phyloP scores from a whole-genome alignment of 2,329 filamentous ascomycete species.

The Neophaeococcomyces aloes region DNA sequence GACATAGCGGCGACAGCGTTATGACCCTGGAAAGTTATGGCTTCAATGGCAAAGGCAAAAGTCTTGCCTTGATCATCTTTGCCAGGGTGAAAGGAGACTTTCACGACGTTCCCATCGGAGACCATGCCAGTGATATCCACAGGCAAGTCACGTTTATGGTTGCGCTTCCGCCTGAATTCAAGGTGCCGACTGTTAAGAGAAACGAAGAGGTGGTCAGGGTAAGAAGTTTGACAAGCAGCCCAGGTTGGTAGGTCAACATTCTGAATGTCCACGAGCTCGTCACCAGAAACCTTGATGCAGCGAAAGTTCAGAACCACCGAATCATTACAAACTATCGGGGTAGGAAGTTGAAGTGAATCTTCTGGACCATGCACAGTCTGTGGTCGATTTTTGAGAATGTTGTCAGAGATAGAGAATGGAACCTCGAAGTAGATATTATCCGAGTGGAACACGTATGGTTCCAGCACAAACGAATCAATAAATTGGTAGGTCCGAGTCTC shows the following conservation, averaged over 20 bases:
- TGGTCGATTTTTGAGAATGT: slow-evolving; percentile 17
- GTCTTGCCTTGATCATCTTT: slow-evolving; percentile 24
- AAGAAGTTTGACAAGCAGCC: slow-evolving; percentile 53
- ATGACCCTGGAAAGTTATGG: slow-evolving; percentile 46
- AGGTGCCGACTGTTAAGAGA: slow-evolving; percentile 49
- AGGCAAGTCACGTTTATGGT: slow-evolving; percentile 66
- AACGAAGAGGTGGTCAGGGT: slow-evolving; percentile 62
- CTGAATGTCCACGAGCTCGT: not conserved
- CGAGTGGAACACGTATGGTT: slow-evolving; percentile 24
- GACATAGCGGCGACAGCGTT: slow-evolving; percentile 30
- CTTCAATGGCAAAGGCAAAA: slow-evolving; percentile 60
- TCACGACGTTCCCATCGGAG: slow-evolving; percentile 52
- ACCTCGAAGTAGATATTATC: slow-evolving; percentile 24
- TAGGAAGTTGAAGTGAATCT: slow-evolving; percentile 19
- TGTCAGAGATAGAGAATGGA: slow-evolving; percentile 28
- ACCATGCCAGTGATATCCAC: slow-evolving; percentile 60
- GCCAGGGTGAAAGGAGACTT: slow-evolving; percentile 39
- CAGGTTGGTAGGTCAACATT: slow-evolving; percentile 42
- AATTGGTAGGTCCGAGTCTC: slow-evolving; percentile 28
- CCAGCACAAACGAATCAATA: slow-evolving; percentile 25
- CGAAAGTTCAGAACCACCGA: not conserved
- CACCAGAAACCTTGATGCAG: not conserved
- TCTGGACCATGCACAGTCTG: slow-evolving; percentile 5
- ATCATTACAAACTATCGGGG: no score
- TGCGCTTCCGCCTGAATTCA: slow-evolving; percentile 55